phyloP scores from a whole-genome alignment of 129 eudicot species.

The Tanacetum coccineum region DNA sequence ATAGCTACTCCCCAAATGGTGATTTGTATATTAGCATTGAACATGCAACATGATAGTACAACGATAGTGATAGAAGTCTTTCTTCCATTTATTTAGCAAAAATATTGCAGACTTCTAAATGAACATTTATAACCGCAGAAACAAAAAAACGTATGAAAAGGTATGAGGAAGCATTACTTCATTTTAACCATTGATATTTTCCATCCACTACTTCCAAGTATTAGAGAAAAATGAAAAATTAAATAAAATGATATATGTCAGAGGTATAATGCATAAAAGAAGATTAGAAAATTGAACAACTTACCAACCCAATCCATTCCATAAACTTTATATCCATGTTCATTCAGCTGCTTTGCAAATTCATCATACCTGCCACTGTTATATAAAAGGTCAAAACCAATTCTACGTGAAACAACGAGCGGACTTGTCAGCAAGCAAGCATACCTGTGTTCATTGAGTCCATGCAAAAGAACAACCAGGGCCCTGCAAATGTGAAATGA shows the following conservation, averaged over 20 bases:
- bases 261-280: neutral
- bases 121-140: no score
- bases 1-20: no score
- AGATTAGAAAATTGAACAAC: conserved; percentile 23
- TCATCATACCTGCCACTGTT: conserved; percentile 82
- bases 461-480: conserved; percentile 72
- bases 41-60: no score
- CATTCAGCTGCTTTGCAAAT: conserved; percentile 86
- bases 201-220: neutral
- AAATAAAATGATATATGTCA: neutral
- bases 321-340: conserved; percentile 76
- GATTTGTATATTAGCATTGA: no score
- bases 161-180: neutral
- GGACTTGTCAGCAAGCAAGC: neutral
- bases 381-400: conserved; percentile 1
- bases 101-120: no score
- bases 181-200: neutral
- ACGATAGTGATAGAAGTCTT: no score
- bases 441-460: conserved; percentile 91
- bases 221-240: neutral
- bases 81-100: no score
- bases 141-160: no score
- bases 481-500: conserved; percentile 51
- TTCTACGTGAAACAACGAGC: neutral
- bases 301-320: conserved; percentile 98